A percentile compares a stretch with the other conserved stretches of the same genome.
phyloP scores from a whole-genome alignment of 1,284 basidiomycete species.

The Fomitopsis pinicola region DNA sequence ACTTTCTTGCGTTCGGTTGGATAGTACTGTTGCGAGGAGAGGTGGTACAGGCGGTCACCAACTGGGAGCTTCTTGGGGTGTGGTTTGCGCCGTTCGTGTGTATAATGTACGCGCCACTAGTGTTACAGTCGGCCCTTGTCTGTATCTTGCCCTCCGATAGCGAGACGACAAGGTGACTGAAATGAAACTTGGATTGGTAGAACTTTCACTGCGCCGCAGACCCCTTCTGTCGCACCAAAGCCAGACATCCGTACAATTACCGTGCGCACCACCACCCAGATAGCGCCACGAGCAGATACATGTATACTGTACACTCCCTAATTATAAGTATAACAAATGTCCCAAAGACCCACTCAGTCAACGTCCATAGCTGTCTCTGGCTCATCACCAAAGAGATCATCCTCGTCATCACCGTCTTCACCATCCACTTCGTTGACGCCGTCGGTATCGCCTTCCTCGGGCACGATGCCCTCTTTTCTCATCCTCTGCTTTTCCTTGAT shows the following conservation, averaged over 20 bases:
- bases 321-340: neutral
- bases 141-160: conserved; percentile 36
- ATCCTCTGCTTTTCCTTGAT: conserved; percentile 66
- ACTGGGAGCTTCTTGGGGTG: conserved; percentile 67
- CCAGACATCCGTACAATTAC: too few relatives aligned
- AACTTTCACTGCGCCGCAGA: neutral
- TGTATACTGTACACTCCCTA: neutral
- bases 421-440: conserved; percentile 38
- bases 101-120: conserved; percentile 64
- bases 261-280: neutral
- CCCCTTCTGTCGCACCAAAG: neutral
- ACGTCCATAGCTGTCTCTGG: conserved; percentile 38
- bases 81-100: conserved; percentile 78
- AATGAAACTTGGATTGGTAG: neutral
- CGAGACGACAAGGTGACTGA: neutral
- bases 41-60: conserved; percentile 48
- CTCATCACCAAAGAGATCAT: conserved; percentile 59
- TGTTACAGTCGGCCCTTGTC: conserved; percentile 63
- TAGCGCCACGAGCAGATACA: neutral
- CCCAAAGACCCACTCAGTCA: conserved; percentile 23
- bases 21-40: conserved; percentile 40
- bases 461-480: conserved; percentile 55
- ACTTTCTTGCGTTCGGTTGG: conserved; percentile 55
- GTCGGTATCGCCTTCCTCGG: conserved; percentile 41
- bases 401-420: conserved; percentile 35